Evolutionary conservation across 2,329 filamentous ascomycete genomes (phyloP), one percentile per base, ranked within the genome.

Genomic region (Alternaria alternata): DNA sequence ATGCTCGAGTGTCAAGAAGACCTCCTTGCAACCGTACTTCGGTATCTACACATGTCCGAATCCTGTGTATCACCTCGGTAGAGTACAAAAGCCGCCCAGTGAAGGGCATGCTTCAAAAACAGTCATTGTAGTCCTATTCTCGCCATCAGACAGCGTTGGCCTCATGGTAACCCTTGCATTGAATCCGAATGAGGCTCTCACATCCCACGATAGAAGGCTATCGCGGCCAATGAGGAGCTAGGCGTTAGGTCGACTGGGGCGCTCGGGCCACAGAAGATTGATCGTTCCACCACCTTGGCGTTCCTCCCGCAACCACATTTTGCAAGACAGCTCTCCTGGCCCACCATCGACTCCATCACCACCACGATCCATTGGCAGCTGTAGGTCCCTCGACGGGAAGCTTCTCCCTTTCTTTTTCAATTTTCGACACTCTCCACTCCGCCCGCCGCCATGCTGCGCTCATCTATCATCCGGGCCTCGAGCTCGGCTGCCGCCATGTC

Each of bases 341-440:
- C 56, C 62, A 69, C 67, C 69, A 55, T 65, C 68, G 70, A 68
- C 64, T 66, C 71, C 69, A 67, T 70, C 72, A 70, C 64, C 71
- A 73, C 58, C 68, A 70, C 70, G 66, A 77, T 69, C 76, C 72
- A 79, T 78, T 78, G 76, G 73, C 72, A 72, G 61, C 67, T 64
- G 59, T 68, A 66, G 66, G 66, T 67, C 74, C 73, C 75, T 75
- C 71, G 68, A 76, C 74, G 71, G 76, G 75, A 71, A 65, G 60
- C 69, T 55, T 42, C 58, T 63, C 65, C 70, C 70, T 71, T 72
- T 70, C 62, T 67, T 72, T 75, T 71, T 65, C 59, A 64, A 61
- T 71, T 70, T 73, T 63, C 72, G 65, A 71, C 67, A 64, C 66
- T 79, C 76, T 79, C 78, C 77, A 77, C 77, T 79, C 77, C 51